A percentile compares a stretch with the other conserved stretches of the same genome.
Evolutionary conservation across 352 stramenopile species (phyloP).

Genomic region (Pythium apleroticum): DNA sequence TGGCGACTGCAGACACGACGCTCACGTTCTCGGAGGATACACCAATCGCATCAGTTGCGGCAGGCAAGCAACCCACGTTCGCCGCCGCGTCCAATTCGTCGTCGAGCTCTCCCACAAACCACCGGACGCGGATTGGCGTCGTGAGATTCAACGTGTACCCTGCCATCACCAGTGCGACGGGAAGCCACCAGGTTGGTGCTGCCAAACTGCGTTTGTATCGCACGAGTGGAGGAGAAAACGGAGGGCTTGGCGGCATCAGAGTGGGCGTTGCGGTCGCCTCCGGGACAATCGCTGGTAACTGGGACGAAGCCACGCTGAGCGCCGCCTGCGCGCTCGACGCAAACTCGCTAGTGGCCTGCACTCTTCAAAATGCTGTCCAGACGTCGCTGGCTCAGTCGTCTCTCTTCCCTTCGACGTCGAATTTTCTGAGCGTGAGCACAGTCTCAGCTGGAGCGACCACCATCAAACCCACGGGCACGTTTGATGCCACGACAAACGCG

Average conservation of each 20-base stretch:
- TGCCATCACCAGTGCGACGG: conserved; percentile 31
- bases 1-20: conserved; percentile 43
- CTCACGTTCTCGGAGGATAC: conserved; percentile 35
- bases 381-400: conserved; percentile 14
- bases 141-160: conserved; percentile 44
- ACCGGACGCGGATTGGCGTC: conserved; percentile 35
- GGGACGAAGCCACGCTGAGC: conserved; percentile 40
- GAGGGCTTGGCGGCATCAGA: conserved; percentile 50
- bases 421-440: conserved; percentile 30
- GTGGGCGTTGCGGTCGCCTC: conserved; percentile 42
- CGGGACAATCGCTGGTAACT: conserved; percentile 25
- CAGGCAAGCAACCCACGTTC: conserved; percentile 30
- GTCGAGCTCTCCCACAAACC: conserved; percentile 30
- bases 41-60: not conserved
- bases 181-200: conserved; percentile 53
- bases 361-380: not conserved
- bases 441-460: conserved; percentile 31
- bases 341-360: conserved; percentile 19
- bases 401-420: conserved; percentile 38
- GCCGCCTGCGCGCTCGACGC: conserved; percentile 27
- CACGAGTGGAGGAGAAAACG: conserved; percentile 59
- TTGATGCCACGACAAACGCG: conserved; percentile 41
- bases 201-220: conserved; percentile 57
- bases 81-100: conserved; percentile 48
- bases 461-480: conserved; percentile 33